Percentiles rank a stretch among this genome's conserved stretches.
phyloP scores from a whole-genome alignment of 495 filamentous ascomycete genomes.

The Lentithecium fluviatile region DNA sequence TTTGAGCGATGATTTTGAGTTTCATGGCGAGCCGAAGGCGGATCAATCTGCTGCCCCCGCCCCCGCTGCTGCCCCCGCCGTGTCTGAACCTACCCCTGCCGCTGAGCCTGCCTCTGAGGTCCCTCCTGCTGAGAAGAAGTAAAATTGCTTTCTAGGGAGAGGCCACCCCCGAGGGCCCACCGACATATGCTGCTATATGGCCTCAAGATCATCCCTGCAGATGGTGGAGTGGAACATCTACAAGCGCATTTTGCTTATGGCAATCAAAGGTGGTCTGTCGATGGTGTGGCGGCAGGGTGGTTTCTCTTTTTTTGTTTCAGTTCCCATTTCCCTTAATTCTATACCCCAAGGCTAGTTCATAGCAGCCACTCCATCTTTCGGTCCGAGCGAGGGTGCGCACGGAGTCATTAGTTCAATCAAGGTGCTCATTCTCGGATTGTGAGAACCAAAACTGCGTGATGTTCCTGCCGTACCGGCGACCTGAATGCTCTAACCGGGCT shows the following conservation, averaged over 20 bases:
- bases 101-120: neutral
- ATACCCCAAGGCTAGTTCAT: conserved; percentile 17
- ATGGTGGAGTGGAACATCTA: neutral
- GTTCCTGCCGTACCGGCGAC: too few relatives aligned
- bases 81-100: neutral
- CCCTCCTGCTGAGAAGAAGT: conserved; percentile 1
- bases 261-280: conserved; percentile 2
- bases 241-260: neutral
- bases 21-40: conserved; percentile 11
- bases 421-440: neutral
- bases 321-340: conserved; percentile 23
- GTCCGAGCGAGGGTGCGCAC: neutral
- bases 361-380: neutral
- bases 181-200: too few relatives aligned
- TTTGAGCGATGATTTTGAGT: conserved; percentile 16
- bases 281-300: neutral
- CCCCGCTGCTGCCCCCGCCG: conserved; percentile 4
- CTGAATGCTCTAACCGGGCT: neutral
- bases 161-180: neutral
- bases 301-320: neutral
- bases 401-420: neutral
- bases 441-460: too few relatives aligned
- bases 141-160: neutral
- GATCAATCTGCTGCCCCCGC: neutral
- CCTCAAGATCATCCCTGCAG: too few relatives aligned